Evolutionary conservation across 1,284 basidiomycete genomes (phyloP).

Genomic region (Ustilago nuda): DNA sequence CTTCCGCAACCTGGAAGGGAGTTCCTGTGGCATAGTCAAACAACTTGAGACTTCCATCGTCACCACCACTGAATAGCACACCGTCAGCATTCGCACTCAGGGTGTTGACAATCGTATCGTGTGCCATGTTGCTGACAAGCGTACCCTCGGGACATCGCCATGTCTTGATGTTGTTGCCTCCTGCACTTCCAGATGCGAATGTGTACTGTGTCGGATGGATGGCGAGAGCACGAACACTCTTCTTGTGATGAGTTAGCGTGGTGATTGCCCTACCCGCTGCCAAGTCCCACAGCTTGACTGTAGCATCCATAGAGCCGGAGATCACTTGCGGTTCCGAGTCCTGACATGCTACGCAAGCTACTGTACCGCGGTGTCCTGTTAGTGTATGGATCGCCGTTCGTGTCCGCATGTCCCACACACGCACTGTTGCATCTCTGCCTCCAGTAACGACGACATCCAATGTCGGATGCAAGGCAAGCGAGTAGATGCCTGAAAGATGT

Average conservation of each 20-base stretch:
- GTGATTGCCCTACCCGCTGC: conserved; percentile 96
- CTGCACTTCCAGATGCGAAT: conserved; percentile 92
- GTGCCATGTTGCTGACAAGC: conserved; percentile 94
- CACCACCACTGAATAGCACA: conserved; percentile 88
- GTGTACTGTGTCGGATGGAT: conserved; percentile 89
- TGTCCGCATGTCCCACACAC: conserved; percentile 99
- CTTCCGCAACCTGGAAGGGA: conserved; percentile 93
- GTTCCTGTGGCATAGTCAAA: conserved; percentile 89
- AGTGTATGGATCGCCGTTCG: conserved; percentile 95
- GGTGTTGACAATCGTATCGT: conserved; percentile 98
- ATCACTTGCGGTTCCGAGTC: conserved; percentile 97
- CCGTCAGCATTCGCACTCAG: conserved; percentile 93
- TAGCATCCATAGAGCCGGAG: conserved; percentile 97
- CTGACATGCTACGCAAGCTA: conserved; percentile 93
- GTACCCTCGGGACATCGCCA: conserved; percentile 97
- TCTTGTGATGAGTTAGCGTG: conserved; percentile 98
- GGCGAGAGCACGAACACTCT: conserved; percentile 89
- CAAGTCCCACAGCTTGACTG: conserved; percentile 96
- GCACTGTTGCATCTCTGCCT: conserved; percentile 92
- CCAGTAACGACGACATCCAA: conserved; percentile 94
- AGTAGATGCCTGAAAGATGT: conserved; percentile 94
- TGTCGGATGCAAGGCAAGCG: conserved; percentile 84
- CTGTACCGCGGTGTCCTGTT: conserved; percentile 90
- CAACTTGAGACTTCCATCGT: conserved; percentile 61
- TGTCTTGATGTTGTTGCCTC: conserved; percentile 99